Evolutionary conservation across 2,329 filamentous ascomycete species (phyloP), one percentile per base, ranked within the genome.

Genomic region (Pestalotiopsis sp.): DNA sequence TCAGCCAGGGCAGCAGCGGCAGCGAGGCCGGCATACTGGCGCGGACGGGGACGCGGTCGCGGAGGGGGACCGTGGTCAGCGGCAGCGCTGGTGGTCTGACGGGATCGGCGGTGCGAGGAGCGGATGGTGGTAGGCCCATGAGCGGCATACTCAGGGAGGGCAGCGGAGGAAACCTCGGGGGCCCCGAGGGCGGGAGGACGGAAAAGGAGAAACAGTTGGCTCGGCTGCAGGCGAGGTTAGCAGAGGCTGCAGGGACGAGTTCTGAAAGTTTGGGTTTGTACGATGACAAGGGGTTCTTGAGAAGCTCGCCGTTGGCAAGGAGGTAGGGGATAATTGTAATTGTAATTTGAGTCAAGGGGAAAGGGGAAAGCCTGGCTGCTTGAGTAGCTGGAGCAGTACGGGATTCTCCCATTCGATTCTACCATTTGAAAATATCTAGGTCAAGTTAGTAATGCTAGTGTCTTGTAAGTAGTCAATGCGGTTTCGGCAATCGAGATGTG

Each of bases 221-320:
- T 14, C 73, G 72, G 56, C 59, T 71, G 65, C 67, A 39, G 17
- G 25, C 36, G 9, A n/a, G 17, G 36, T 36, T 20, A 31, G 31
- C 25, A 1, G 59, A 58, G 41, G 20, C 11, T 1, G 41, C 13
- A 9, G 41, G 49, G 27, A 62, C 36, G 11, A 61, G 67, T 23
- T 31, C 9, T 17, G 67, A 68, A 7, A 68, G 70, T n/a, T 60
- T 66, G 23, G 49, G 64, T 25, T 25, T 77, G 58, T 77, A 77
- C 27, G 76, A 75, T 60, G 68, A 72, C 12, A 70, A 74, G 60
- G 73, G 73, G 41, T 75, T 76, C 59, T 56, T 75, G 60, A 76
- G 71, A 69, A 72, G 65, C 39, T 72, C 73, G 17, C 62, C 67
- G 4, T 20, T 60, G 31, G 17, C 14, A 20, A 64, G 59, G n/a